These are phyloP conservation scores for Lactarius pseudohatsudake DNA, from an alignment of 768 basidiomycete genomes.

Conservation along the genomic window DNA sequence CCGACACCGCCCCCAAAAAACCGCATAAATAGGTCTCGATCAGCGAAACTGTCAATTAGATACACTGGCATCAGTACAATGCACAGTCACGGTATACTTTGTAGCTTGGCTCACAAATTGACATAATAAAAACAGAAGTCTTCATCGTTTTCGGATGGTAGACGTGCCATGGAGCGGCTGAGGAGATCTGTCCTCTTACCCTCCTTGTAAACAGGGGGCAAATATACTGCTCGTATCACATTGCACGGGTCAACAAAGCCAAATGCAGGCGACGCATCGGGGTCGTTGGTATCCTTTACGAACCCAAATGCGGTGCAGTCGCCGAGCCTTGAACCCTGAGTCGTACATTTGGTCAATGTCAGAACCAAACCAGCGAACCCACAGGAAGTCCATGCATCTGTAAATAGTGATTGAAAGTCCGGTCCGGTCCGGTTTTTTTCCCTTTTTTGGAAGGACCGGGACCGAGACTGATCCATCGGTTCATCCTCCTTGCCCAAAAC, in stretches of 20 bases:
- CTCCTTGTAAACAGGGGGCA: slow-evolving; percentile 38
- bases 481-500: too few species aligned
- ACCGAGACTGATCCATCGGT: too few species aligned
- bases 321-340: slow-evolving; percentile 4
- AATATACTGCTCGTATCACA: slow-evolving; percentile 36
- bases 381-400: too few species aligned
- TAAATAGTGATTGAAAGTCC: too few species aligned
- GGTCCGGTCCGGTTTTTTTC: too few species aligned
- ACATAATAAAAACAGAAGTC: not conserved
- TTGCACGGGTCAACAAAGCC: slow-evolving; percentile 40
- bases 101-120: slow-evolving; percentile 2
- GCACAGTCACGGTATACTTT: too few species aligned
- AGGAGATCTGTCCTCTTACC: slow-evolving; percentile 16
- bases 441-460: too few species aligned
- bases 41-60: not conserved
- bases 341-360: slow-evolving; percentile 9
- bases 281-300: slow-evolving; percentile 14
- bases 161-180: not conserved
- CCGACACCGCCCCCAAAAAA: slow-evolving; percentile 4
- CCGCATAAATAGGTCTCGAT: slow-evolving; percentile 12
- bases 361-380: slow-evolving; percentile 36
- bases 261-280: slow-evolving; percentile 30
- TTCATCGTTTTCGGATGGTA: too few species aligned
- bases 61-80: too few species aligned
- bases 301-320: slow-evolving; percentile 33